These are phyloP conservation scores for Hordeum vulgare DNA, from an alignment of 176 grass and related monocot species.

Conservation along the genomic window MorexV3_pseudomolecules_assembly NC_058520.1:183736282-183736781, in stretches of 20 bases:
- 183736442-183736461: constrained; percentile 39
- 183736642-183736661: too few relatives aligned
- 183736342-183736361: constrained; percentile 36
- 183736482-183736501: constrained; percentile 43
- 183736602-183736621: neutral
- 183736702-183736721: too few relatives aligned
- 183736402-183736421: constrained; percentile 50
- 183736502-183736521: constrained; percentile 52
- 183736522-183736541: constrained; percentile 45
- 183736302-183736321: neutral
- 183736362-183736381: constrained; percentile 57
- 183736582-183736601: neutral
- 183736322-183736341: constrained; percentile 4
- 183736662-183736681: too few relatives aligned
- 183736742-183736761: too few relatives aligned
- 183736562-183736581: neutral
- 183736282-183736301: neutral
- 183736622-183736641: neutral
- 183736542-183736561: neutral
- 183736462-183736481: constrained; percentile 54
- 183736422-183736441: constrained; percentile 63
- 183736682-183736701: too few relatives aligned
- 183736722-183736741: too few relatives aligned
- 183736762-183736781: too few relatives aligned
- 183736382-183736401: constrained; percentile 26